Percentiles rank a stretch among this genome's conserved stretches.
Conservation (phyloP, 345 rosid species). For the Hypericum perforatum region DNA sequence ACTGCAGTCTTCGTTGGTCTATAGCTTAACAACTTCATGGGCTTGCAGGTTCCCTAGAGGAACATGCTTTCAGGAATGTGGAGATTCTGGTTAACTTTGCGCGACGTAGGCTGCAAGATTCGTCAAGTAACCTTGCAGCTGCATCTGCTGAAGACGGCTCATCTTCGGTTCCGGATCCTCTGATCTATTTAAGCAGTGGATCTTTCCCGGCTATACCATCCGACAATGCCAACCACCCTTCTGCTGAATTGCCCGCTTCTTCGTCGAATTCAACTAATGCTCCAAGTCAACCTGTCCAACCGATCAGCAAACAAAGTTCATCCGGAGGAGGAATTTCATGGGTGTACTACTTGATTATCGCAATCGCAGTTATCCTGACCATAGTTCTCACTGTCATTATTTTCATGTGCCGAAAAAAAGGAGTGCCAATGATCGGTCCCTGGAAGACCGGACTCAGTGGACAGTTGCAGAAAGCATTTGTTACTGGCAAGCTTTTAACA, state of each 20-base stretch:
- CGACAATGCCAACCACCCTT: constrained; percentile 27
- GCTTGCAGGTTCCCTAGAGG: constrained; percentile 23
- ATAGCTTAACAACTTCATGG: too few relatives aligned
- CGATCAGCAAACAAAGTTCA: constrained; percentile 16
- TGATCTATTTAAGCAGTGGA: constrained; percentile 68
- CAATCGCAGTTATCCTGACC: constrained; percentile 24
- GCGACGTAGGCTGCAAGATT: constrained; percentile 61
- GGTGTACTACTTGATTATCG: constrained; percentile 42
- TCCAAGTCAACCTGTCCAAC: constrained; percentile 1
- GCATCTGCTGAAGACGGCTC: constrained; percentile 29
- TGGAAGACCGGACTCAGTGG: constrained; percentile 97
- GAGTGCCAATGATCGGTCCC: constrained; percentile 56
- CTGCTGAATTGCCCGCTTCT: constrained; percentile 15
- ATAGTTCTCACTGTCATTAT: constrained; percentile 23
- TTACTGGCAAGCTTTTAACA: constrained; percentile 44
- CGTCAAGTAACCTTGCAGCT: constrained; percentile 57
- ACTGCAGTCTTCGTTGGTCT: too few relatives aligned
- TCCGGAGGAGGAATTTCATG: constrained; percentile 19
- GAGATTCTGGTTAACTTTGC: constrained; percentile 27
- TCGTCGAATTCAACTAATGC: constrained; percentile 4
- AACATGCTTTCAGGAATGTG: constrained; percentile 12
- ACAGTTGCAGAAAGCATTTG: constrained; percentile 85
- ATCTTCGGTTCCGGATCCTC: constrained; percentile 29
- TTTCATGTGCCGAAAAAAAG: constrained; percentile 35
- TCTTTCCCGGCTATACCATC: constrained; percentile 64